phyloP scores from a whole-genome alignment of 2,329 filamentous ascomycete species.

The Aureobasidium sp. region DNA sequence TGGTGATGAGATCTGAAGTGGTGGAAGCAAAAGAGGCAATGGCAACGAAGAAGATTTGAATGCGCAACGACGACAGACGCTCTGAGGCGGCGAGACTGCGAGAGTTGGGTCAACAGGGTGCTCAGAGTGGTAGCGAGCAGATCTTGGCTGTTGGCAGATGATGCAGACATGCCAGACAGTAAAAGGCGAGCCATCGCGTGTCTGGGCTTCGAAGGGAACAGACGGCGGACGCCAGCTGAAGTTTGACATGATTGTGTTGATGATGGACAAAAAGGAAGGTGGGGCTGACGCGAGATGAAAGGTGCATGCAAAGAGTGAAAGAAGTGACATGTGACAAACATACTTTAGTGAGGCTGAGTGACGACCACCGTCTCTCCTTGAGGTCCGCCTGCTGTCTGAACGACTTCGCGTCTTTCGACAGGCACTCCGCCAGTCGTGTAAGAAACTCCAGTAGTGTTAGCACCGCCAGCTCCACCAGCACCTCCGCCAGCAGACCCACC shows the following conservation, averaged over 20 bases:
- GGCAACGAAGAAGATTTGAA: neutral
- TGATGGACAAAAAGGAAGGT: neutral
- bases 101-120: neutral
- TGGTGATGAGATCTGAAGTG: no score
- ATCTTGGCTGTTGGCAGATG: slow-evolving; percentile 11
- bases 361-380: neutral
- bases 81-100: neutral
- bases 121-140: slow-evolving; percentile 9
- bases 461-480: neutral
- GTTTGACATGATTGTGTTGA: neutral
- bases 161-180: slow-evolving; percentile 13
- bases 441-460: neutral
- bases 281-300: neutral
- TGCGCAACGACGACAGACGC: slow-evolving; percentile 3
- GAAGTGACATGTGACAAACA: slow-evolving; percentile 1
- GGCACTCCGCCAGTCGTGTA: neutral
- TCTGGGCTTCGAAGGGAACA: slow-evolving; percentile 10
- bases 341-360: neutral
- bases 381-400: neutral
- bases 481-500: neutral
- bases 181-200: slow-evolving; percentile 5
- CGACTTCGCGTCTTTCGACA: neutral
- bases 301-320: neutral
- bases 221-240: neutral
- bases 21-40: neutral